Evolutionary conservation across 2,329 filamentous ascomycete species (phyloP), one percentile per base, ranked within the genome.

Genomic region (Escovopsis weberi): DNA sequence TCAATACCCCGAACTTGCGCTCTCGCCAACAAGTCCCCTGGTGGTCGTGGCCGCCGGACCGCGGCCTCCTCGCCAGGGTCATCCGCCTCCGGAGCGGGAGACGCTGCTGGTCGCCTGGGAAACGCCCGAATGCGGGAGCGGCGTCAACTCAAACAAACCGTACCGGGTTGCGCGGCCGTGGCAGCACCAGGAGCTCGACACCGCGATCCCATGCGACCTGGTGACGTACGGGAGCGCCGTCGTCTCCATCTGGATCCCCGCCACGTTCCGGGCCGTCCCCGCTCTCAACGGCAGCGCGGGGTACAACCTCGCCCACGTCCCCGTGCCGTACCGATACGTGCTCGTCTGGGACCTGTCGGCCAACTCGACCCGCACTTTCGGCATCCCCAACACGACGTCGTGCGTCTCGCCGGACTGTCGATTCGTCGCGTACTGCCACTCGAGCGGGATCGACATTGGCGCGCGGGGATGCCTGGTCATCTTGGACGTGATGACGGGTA

Each of bases 241-340:
- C 6, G 59, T 64, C 1, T 65, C 62, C 7, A 60, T 65, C 26
- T 66, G 63, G 63, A 61, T 64, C 38, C 60, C 61, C 0, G 60
- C 63, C 4, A 55, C 49, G 28, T 63, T 61, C 47, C 57, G 55
- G 12, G 56, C 59, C 10, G 51, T 63, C 7, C 53, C 55, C 1
- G 51, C 53, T 8, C 48, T 55, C 4, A 50, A 51, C 3, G 39
- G 51, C 2, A 51, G 51, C 2, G 55, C 55, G 2, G 57, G 55
- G 3, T 64, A 52, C 46, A 62, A 62, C 40, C 55, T 66, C 1
- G 51, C 51, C 1, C 59, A 59, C 1, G 54, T 57, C 0, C 19
- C 49, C 1, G 61, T 65, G 4, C 50, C 55, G 1, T 53, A 52
- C 42, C 55, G 61, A 1, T 53, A 59, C 34, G 60, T 66, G 4